Base-by-base conservation (phyloP, 1,284 basidiomycete species). In the Kwoniella shivajii region DNA sequence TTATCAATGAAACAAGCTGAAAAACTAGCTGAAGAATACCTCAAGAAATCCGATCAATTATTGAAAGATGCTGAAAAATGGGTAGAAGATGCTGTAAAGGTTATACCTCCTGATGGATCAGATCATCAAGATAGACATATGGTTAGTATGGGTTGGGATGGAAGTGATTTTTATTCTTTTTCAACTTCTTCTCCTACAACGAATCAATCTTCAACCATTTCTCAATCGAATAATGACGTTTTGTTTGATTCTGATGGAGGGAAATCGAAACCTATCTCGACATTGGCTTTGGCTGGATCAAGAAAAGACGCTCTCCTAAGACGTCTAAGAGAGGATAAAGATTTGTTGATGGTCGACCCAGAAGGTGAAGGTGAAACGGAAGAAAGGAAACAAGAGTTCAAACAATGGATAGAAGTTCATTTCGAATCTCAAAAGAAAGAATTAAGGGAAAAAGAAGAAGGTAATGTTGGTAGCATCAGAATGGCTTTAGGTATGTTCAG, bases 271-370 rank as follows among this genome's bases (percentile, higher is more conserved):
- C 65, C 51, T 69, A 66, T 61, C n/a, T 43, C 51, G 13, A 50
- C 33, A 24, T 33, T 54, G 16, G 69, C 70, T 16, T 50, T 79
- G 43, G 69, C 78, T 10, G 77, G 78, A 13, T 68, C 66, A 20
- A 55, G 93, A 27, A 89, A 89, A 22, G 89, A 92, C 61, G 84
- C 86, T 13, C 77, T 96, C 55, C 77, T 95, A 61, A 84, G 83
- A 57, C 84, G 87, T 30, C 78, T 97, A 47, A 84, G 84, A 65
- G 84, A 85, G 53, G 88, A 95, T 76, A 85, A 89, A 14, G 84
- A 84, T 39, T 84, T 92, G 47, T 78, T 95, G 66, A 82, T 84
- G 68, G 82, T 86, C 44, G 88, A 95, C 74, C 92, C 92, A 0
- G 83, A 83, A 18, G 81, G 78, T 1, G 87, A 89, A 57, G 82